These are phyloP conservation scores for Erodium texanum DNA, from an alignment of 441 rosid species.

Conservation along the genomic window DNA sequence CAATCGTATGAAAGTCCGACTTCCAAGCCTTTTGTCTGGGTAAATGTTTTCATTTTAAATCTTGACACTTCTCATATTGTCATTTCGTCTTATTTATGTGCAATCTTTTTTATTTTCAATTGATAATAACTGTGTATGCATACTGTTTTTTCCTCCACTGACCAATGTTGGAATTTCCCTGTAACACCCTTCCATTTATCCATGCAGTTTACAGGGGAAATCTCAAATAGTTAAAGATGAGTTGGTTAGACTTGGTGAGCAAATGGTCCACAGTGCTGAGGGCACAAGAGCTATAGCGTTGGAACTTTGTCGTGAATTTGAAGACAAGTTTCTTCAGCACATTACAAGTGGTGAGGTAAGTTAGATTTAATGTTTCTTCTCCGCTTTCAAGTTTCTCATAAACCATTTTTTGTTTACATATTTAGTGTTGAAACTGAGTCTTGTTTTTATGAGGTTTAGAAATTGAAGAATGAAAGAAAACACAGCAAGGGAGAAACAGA, in stretches of 20 bases:
- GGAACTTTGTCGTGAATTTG: conserved; percentile 97
- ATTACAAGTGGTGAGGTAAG: conserved; percentile 80
- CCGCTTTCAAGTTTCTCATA: background rate
- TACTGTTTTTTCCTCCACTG: conserved; percentile 1
- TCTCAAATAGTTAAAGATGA: conserved; percentile 80
- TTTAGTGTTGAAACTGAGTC: background rate
- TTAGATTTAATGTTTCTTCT: background rate
- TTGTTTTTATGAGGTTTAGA: background rate
- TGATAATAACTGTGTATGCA: background rate
- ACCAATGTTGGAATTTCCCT: background rate
- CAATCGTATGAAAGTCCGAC: conserved; percentile 76
- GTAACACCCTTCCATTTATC: background rate
- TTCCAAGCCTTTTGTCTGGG: conserved; percentile 90
- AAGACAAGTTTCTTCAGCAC: conserved; percentile 86
- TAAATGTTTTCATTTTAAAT: conserved; percentile 23
- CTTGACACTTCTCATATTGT: background rate
- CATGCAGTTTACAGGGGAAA: conserved; percentile 77
- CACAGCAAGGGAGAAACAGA: background rate
- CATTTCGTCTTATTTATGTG: conserved; percentile 6
- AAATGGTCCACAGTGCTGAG: conserved; percentile 72
- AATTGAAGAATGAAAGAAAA: conserved; percentile 2
- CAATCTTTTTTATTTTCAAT: background rate
- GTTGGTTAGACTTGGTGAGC: conserved; percentile 75
- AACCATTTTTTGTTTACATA: background rate
- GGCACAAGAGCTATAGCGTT: conserved; percentile 91